These are phyloP conservation scores for Eragrostis tef DNA, from an alignment of 202 grass and related monocot genomes.

Conservation along the genomic window DNA sequence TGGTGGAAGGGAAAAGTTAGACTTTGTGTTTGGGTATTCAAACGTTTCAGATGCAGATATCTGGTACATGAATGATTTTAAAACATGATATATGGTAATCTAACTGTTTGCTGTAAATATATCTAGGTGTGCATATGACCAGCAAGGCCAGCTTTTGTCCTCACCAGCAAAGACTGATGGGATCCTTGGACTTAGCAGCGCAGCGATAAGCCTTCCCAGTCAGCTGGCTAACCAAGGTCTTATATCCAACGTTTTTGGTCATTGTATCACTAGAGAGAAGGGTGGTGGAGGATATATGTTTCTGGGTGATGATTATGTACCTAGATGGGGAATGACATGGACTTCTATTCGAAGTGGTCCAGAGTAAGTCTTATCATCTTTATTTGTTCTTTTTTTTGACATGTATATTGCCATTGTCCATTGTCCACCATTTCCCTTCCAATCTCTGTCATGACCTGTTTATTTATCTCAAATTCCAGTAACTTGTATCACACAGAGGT, in stretches of 20 bases:
- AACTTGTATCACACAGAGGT: constrained; percentile 71
- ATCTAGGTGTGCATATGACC: constrained; percentile 95
- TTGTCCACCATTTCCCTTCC: constrained; percentile 10
- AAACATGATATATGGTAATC: constrained; percentile 18
- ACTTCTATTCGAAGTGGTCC: constrained; percentile 60
- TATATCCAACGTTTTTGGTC: constrained; percentile 86
- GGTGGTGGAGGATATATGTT: constrained; percentile 92
- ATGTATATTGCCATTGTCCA: not conserved
- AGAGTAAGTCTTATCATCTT: constrained; percentile 63
- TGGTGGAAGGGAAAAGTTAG: constrained; percentile 73
- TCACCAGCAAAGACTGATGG: constrained; percentile 98
- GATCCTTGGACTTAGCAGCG: constrained; percentile 90
- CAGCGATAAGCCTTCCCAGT: constrained; percentile 78
- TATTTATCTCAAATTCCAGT: too few species aligned
- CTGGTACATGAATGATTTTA: constrained; percentile 30
- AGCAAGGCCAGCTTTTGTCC: constrained; percentile 87
- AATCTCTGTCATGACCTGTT: too few species aligned
- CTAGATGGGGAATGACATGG: constrained; percentile 88
- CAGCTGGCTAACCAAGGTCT: constrained; percentile 84
- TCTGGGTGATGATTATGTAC: constrained; percentile 91
- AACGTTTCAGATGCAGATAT: constrained; percentile 7
- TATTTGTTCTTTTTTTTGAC: constrained; percentile 15
- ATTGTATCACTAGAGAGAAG: constrained; percentile 79
- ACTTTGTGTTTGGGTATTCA: constrained; percentile 91
- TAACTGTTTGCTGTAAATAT: constrained; percentile 37